Conservation (phyloP, 805 yeast genomes). For the Cyberlindnera suaveolens region DNA sequence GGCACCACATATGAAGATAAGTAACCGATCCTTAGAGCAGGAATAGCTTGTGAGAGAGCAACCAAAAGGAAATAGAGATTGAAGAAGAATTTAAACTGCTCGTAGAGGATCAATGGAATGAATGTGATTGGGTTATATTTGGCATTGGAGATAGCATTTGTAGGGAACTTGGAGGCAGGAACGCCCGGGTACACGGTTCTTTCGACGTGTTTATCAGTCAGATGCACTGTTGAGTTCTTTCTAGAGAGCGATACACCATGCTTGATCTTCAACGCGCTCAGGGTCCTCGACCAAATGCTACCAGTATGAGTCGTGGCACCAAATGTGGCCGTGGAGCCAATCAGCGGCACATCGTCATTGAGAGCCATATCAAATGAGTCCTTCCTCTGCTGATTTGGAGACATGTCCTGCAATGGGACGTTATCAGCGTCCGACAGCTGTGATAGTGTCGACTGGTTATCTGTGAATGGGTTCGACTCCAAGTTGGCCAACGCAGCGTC, state of each 20-base stretch:
- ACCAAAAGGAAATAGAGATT: slow-evolving; percentile 87
- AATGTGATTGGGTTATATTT: slow-evolving; percentile 86
- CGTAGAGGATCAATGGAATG: slow-evolving; percentile 82
- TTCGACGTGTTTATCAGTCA: slow-evolving; percentile 28
- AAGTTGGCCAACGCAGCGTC: slow-evolving; percentile 56
- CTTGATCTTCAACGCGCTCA: slow-evolving; percentile 4
- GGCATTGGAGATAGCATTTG: slow-evolving; percentile 89
- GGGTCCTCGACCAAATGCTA: slow-evolving; percentile 13
- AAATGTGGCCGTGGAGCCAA: slow-evolving; percentile 1
- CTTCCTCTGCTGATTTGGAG: slow-evolving; percentile 13
- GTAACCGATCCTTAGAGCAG: slow-evolving; percentile 88
- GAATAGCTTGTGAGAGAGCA: slow-evolving; percentile 88
- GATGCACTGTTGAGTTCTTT: slow-evolving; percentile 12
- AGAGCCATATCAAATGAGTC: slow-evolving; percentile 23
- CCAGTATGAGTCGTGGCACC: not conserved
- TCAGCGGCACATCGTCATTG: slow-evolving; percentile 16
- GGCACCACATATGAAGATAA: slow-evolving; percentile 92
- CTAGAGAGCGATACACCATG: slow-evolving; percentile 6
- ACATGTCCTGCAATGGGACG: slow-evolving; percentile 28
- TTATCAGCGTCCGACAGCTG: slow-evolving; percentile 28
- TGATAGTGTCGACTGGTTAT: slow-evolving; percentile 22
- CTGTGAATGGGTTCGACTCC: slow-evolving; percentile 34
- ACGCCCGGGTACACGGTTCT: slow-evolving; percentile 38
- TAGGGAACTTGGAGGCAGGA: slow-evolving; percentile 37
- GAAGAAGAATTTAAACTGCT: slow-evolving; percentile 95